Evolutionary conservation across 164 flowering plant species (phyloP).

Genomic region (Berberis thunbergii): DNA sequence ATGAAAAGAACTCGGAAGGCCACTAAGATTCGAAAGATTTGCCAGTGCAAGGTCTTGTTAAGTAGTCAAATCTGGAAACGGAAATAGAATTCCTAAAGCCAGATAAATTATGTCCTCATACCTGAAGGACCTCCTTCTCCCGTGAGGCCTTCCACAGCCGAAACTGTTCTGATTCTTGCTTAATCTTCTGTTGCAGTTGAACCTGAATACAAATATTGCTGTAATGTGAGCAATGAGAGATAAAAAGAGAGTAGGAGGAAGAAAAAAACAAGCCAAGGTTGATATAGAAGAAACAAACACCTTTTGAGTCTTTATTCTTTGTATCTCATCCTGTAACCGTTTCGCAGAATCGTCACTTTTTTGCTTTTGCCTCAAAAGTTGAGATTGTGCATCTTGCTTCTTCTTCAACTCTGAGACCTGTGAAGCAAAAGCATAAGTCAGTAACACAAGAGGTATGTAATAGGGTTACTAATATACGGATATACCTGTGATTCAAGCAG

Average conservation of each 20-base stretch:
- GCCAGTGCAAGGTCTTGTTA: neutral
- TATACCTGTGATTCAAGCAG: constrained; percentile 79
- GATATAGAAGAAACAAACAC: constrained; percentile 23
- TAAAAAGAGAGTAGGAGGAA: neutral
- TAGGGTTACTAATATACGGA: neutral
- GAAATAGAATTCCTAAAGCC: neutral
- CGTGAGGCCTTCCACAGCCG: constrained; percentile 21
- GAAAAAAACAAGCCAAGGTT: neutral
- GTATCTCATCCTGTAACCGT: constrained; percentile 50
- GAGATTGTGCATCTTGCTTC: constrained; percentile 7
- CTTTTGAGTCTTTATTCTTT: constrained; percentile 88
- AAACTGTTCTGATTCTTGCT: constrained; percentile 97
- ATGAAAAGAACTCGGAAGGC: too few relatives aligned
- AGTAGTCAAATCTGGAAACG: too few relatives aligned
- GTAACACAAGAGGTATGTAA: neutral
- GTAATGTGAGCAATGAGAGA: neutral
- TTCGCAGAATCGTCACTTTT: constrained; percentile 1
- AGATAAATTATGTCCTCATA: neutral
- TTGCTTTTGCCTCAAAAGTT: constrained; percentile 1
- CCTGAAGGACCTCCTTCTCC: constrained; percentile 1
- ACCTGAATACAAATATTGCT: neutral
- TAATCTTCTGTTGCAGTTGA: constrained; percentile 40
- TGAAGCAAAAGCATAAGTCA: neutral
- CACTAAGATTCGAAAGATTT: too few relatives aligned
- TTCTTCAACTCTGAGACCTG: constrained; percentile 1